Percentiles rank a stretch among this genome's conserved stretches.
These are phyloP conservation scores for Tetrastigma voinierianum DNA, from an alignment of 164 flowering plant species.

Conservation along the genomic window DNA sequence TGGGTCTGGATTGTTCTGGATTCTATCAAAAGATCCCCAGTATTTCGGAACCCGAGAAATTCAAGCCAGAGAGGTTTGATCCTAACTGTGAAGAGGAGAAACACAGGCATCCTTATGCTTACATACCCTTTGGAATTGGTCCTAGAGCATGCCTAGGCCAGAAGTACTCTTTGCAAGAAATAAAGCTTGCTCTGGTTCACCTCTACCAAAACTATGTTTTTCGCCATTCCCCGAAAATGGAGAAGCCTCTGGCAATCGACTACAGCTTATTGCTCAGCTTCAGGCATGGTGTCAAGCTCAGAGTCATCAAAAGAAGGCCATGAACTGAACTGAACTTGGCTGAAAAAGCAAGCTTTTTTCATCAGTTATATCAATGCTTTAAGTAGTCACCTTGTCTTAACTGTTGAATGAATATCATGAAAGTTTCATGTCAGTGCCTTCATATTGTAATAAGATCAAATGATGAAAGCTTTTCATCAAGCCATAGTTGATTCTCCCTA, in stretches of 20 bases:
- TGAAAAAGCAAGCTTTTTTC: no score
- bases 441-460: no score
- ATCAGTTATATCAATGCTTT: no score
- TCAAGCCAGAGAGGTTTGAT: constrained; percentile 87
- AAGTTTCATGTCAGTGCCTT: no score
- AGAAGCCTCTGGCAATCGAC: constrained; percentile 71
- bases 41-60: constrained; percentile 87
- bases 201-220: constrained; percentile 65
- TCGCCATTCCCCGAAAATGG: constrained; percentile 76
- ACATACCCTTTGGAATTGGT: constrained; percentile 92
- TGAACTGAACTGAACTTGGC: constrained; percentile 1
- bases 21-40: constrained; percentile 86
- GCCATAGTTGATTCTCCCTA: no score
- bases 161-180: constrained; percentile 76
- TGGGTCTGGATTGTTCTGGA: constrained; percentile 97
- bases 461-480: constrained; percentile 10
- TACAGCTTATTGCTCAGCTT: constrained; percentile 81
- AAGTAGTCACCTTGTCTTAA: no score
- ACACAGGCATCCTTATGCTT: constrained; percentile 83
- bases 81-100: constrained; percentile 76
- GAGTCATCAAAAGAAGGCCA: constrained; percentile 37
- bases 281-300: constrained; percentile 90
- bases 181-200: constrained; percentile 77
- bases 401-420: neutral
- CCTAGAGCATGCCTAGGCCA: constrained; percentile 88